Conservation (phyloP, 2,329 filamentous ascomycete genomes). For the Aschersonia sp. region DNA sequence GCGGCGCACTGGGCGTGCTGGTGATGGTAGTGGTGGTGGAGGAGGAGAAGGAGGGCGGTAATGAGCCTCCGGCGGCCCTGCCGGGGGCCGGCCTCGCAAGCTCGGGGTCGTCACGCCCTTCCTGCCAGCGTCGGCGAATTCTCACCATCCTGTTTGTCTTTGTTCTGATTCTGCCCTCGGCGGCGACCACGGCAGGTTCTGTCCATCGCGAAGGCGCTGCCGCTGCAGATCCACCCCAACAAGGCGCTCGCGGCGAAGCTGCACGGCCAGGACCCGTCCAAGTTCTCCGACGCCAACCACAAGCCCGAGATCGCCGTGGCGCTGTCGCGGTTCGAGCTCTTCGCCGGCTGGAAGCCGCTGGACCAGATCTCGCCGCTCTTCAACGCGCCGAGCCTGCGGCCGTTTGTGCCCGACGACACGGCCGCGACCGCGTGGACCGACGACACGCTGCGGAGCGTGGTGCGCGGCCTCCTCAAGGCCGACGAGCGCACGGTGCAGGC, state of each 20-base stretch:
- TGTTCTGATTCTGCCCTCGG: too few relatives aligned
- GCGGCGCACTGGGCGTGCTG: too few relatives aligned
- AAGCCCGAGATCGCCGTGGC: conserved; percentile 70
- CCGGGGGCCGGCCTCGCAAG: too few relatives aligned
- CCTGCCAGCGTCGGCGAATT: too few relatives aligned
- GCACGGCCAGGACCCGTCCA: conserved; percentile 46
- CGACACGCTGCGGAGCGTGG: conserved; percentile 25
- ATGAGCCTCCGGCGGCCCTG: too few relatives aligned
- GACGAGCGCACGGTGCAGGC: conserved; percentile 32
- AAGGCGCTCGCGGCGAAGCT: conserved; percentile 49
- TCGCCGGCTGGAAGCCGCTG: conserved; percentile 59
- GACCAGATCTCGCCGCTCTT: conserved; percentile 43
- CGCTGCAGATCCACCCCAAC: conserved; percentile 61
- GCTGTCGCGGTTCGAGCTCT: conserved; percentile 57
- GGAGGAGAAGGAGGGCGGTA: too few relatives aligned
- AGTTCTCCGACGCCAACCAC: conserved; percentile 60
- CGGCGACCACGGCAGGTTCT: conserved; percentile 17
- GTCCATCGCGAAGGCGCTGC: conserved; percentile 61
- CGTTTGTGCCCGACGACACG: conserved; percentile 32
- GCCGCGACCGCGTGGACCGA: conserved; percentile 33
- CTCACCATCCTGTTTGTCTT: too few relatives aligned
- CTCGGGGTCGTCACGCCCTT: too few relatives aligned
- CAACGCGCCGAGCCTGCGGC: conserved; percentile 23
- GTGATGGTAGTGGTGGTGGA: too few relatives aligned
- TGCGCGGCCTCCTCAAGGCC: conserved; percentile 1